Evolutionary conservation across 257 asterid genomes (phyloP).

Genomic region (Salvia miltiorrhiza): DNA sequence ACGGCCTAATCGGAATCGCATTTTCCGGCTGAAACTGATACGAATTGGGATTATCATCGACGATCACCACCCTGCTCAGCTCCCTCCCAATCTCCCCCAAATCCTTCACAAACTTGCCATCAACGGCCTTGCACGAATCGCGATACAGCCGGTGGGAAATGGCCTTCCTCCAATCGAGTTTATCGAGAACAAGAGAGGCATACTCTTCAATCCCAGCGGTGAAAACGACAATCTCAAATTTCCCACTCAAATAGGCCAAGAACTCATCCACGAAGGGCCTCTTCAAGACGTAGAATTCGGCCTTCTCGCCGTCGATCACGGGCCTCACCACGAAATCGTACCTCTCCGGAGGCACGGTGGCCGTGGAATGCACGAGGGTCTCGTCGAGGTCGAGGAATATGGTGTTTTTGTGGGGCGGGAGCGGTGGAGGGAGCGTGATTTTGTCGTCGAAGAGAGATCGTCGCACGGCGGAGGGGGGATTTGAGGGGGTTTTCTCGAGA

Average conservation of each 20-base stretch:
- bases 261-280: constrained; percentile 88
- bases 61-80: constrained; percentile 47
- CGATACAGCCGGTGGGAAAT: constrained; percentile 73
- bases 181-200: constrained; percentile 79
- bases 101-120: constrained; percentile 82
- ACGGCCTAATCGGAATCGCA: constrained; percentile 68
- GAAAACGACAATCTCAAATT: constrained; percentile 75
- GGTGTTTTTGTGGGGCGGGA: constrained; percentile 41
- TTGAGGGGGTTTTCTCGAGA: constrained; percentile 33
- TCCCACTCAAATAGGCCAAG: constrained; percentile 43
- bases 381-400: constrained; percentile 87
- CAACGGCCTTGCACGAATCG: constrained; percentile 66
- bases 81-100: constrained; percentile 77
- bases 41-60: constrained; percentile 90
- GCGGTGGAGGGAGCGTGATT: constrained; percentile 45
- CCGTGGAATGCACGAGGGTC: constrained; percentile 74
- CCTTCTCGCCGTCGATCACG: constrained; percentile 60
- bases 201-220: constrained; percentile 85
- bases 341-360: constrained; percentile 58
- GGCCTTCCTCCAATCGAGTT: constrained; percentile 51
- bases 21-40: constrained; percentile 69
- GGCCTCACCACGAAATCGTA: constrained; percentile 80
- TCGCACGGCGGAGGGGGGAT: constrained; percentile 21
- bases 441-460: constrained; percentile 40
- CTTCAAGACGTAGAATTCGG: constrained; percentile 68